Percentiles rank a stretch among this genome's conserved stretches.
Conservation (phyloP, 2,329 filamentous ascomycete species). For the Didymella lethalis region DNA sequence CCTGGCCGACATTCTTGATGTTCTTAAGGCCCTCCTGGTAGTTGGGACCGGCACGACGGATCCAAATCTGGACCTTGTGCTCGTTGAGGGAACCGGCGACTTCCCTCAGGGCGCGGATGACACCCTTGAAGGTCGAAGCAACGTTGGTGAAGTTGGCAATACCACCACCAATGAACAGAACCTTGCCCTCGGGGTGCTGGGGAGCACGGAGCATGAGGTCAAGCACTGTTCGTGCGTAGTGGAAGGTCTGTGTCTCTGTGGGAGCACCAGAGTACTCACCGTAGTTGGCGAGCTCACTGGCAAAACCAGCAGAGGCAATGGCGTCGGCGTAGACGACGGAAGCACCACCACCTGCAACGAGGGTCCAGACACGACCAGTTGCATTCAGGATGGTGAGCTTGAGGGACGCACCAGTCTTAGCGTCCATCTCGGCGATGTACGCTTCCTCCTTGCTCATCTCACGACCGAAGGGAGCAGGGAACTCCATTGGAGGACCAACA, state of each 20-base stretch:
- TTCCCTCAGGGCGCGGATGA: constrained; percentile 94
- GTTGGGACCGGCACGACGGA: constrained; percentile 89
- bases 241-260: constrained; percentile 98
- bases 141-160: constrained; percentile 99
- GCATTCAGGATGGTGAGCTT: constrained; percentile 97
- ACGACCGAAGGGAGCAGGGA: constrained; percentile 98
- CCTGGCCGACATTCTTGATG: constrained; percentile 95
- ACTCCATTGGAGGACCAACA: constrained; percentile 97
- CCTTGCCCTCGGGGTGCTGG: constrained; percentile 86
- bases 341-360: constrained; percentile 98
- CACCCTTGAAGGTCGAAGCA: constrained; percentile 98
- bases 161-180: constrained; percentile 98
- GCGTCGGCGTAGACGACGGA: constrained; percentile 99
- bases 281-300: constrained; percentile 97
- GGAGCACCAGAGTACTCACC: constrained; percentile 99
- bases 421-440: constrained; percentile 98
- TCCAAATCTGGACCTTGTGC: constrained; percentile 99
- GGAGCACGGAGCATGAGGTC: constrained; percentile 97
- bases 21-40: constrained; percentile 99
- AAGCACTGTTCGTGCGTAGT: constrained; percentile 96
- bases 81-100: constrained; percentile 84
- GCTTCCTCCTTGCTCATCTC: constrained; percentile 99
- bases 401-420: constrained; percentile 98
- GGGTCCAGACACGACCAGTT: constrained; percentile 92
- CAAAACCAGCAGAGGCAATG: constrained; percentile 95